Conservation (phyloP, 768 basidiomycete genomes). For the Amanita inopinata region DNA sequence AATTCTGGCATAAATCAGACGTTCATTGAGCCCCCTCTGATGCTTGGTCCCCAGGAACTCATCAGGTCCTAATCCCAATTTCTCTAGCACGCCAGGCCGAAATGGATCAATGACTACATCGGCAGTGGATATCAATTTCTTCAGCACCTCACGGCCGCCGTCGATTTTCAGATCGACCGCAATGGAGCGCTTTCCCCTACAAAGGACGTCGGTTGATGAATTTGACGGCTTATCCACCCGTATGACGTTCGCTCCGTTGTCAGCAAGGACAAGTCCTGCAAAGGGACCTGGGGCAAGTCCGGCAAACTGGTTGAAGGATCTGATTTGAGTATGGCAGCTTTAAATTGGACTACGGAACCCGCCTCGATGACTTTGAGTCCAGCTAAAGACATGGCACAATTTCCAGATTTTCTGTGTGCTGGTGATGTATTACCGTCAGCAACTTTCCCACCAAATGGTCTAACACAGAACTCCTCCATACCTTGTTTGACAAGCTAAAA, state of each 20-base stretch:
- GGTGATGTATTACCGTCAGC: too few species aligned
- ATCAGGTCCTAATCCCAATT: constrained; percentile 66
- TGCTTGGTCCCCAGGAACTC: constrained; percentile 47
- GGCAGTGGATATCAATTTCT: constrained; percentile 50
- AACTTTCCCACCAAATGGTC: too few species aligned
- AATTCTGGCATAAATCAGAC: constrained; percentile 65
- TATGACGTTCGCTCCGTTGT: constrained; percentile 69
- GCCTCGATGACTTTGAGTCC: constrained; percentile 46
- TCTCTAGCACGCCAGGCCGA: constrained; percentile 75
- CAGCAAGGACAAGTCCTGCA: constrained; percentile 66
- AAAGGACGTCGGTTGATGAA: constrained; percentile 40
- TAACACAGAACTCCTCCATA: too few species aligned
- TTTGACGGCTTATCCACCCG: constrained; percentile 60
- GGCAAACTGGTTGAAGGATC: constrained; percentile 45
- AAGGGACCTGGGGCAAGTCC: constrained; percentile 80
- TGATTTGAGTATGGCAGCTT: background rate
- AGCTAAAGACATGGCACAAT: constrained; percentile 31
- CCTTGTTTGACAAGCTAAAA: too few species aligned
- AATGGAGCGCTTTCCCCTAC: constrained; percentile 70
- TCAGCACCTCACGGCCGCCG: constrained; percentile 45
- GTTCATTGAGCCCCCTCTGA: constrained; percentile 45
- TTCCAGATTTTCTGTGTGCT: background rate
- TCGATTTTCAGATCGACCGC: constrained; percentile 55
- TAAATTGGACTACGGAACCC: constrained; percentile 6
- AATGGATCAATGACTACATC: constrained; percentile 82